Evolutionary conservation across 1,139 yeast genomes (phyloP), one percentile per base, ranked within the genome.

Genomic region (Candida mesenterica): DNA sequence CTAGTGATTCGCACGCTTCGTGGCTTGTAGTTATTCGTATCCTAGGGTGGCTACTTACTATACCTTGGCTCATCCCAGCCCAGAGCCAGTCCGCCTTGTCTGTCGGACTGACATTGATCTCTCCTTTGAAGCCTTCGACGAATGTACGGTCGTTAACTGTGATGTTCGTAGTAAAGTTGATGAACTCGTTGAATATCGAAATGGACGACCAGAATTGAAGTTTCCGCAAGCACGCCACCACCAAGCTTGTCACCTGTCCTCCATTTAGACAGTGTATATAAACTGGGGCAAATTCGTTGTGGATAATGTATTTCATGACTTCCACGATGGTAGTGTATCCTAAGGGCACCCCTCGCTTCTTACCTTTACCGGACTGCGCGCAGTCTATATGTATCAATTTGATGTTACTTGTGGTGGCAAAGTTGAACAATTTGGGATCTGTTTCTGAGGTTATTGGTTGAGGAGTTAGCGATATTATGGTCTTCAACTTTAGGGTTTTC

Each of bases 241-340:
- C 77, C 33, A 92, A 66, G 23, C 94, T 79, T 0, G 95, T 85
- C 2, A 87, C 85, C 46, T 88, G 92, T 5, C 95, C 89, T 0
- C 97, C 97, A 53, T 87, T 90, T 18, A 82, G 64, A 57, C 97
- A 90, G 57, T 90, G 96, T 3, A 92, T 59, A 54, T 85, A 90
- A 7, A 85, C 67, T 1, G 97, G 96, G 9, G 81, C 75, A 46
- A 71, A 65, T 28, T 74, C 72, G 24, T 68, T 64, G 51, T 83
- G 79, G 13, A 83, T 68, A 46, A 88, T 68, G 32, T 77, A 62
- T 42, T 78, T 76, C 15, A 89, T 61, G 0, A 84, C 83, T 34
- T 70, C 65, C 2, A 75, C 55, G 1, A 83, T 82, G 2, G 79
- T 75, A 15, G 75, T 69, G 48, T 81, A 77, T 16, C 83, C 86